A percentile compares a stretch with the other conserved stretches of the same genome.
Evolutionary conservation across 75 land plant genomes (phyloP).

Genomic region (Cunninghamia lanceolata): DNA sequence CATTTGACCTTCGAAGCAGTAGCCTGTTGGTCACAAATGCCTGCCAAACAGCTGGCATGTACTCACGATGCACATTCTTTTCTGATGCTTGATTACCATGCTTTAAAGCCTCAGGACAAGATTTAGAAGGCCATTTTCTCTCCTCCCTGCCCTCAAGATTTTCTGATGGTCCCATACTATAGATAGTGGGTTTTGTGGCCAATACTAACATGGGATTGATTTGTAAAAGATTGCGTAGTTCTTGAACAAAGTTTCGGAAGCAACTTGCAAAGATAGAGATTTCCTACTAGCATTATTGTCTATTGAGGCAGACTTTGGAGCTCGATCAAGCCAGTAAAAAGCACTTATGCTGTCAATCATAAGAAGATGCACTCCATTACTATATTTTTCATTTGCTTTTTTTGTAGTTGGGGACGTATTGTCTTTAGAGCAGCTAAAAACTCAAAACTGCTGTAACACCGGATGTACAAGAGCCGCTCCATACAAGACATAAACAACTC

Average conservation of each 20-base stretch:
- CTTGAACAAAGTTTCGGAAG: constrained; percentile 51
- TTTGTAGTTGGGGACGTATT: constrained; percentile 32
- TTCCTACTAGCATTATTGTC: too few species aligned
- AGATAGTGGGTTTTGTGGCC: constrained; percentile 46
- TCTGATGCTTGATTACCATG: constrained; percentile 3
- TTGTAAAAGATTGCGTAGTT: constrained; percentile 41
- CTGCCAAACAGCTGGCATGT: constrained; percentile 74
- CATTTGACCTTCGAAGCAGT: constrained; percentile 18
- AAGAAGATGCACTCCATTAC: constrained; percentile 36
- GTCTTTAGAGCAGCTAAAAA: constrained; percentile 83
- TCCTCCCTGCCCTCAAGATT: constrained; percentile 20
- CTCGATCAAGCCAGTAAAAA: too few species aligned
- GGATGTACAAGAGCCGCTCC: constrained; percentile 64
- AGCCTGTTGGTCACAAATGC: constrained; percentile 57
- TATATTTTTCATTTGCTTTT: constrained; percentile 34
- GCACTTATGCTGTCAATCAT: constrained; percentile 93
- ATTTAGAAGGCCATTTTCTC: constrained; percentile 19
- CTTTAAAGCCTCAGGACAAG: constrained; percentile 4
- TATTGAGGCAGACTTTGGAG: too few species aligned
- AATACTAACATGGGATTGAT: constrained; percentile 55
- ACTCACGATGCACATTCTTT: constrained; percentile 34
- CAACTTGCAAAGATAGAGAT: constrained; percentile 43
- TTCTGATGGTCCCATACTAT: constrained; percentile 21
- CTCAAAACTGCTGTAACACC: constrained; percentile 72
- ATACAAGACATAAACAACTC: constrained; percentile 55